These are phyloP conservation scores for Candida neerlandica DNA, from an alignment of 1,139 yeast genomes.

Conservation along the genomic window DNA sequence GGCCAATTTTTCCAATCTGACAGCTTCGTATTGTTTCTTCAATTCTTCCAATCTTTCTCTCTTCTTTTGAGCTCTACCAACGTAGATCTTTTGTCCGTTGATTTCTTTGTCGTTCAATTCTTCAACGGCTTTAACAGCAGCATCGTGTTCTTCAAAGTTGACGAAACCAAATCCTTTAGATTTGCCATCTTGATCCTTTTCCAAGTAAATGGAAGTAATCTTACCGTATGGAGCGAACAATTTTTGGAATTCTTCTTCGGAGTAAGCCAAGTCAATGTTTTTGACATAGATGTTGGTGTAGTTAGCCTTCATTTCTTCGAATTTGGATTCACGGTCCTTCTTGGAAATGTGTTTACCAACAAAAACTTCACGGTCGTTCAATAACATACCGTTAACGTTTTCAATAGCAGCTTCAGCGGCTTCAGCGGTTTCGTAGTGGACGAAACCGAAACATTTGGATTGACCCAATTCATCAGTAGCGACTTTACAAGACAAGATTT, in stretches of 20 bases:
- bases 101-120: conserved; percentile 86
- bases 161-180: conserved; percentile 96
- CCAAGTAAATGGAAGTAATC: conserved; percentile 83
- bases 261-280: conserved; percentile 75
- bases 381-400: conserved; percentile 97
- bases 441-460: conserved; percentile 97
- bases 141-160: conserved; percentile 83
- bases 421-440: conserved; percentile 92
- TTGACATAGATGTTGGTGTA: conserved; percentile 95
- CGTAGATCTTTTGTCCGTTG: conserved; percentile 84
- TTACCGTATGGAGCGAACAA: conserved; percentile 76
- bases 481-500: conserved; percentile 93
- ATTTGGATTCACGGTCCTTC: conserved; percentile 94
- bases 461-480: conserved; percentile 92
- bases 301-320: conserved; percentile 89
- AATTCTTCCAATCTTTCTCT: conserved; percentile 96
- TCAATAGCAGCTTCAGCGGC: conserved; percentile 96
- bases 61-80: conserved; percentile 99
- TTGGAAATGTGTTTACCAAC: conserved; percentile 94
- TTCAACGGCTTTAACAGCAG: conserved; percentile 90
- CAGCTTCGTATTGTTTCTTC: conserved; percentile 92
- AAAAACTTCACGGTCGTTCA: conserved; percentile 94
- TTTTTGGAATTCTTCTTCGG: conserved; percentile 73
- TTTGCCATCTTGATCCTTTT: conserved; percentile 84
- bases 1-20: conserved; percentile 87